Evolutionary conservation across 352 stramenopile genomes (phyloP), one percentile per base, ranked within the genome.

Genomic region (Thalassiosira hispida): DNA sequence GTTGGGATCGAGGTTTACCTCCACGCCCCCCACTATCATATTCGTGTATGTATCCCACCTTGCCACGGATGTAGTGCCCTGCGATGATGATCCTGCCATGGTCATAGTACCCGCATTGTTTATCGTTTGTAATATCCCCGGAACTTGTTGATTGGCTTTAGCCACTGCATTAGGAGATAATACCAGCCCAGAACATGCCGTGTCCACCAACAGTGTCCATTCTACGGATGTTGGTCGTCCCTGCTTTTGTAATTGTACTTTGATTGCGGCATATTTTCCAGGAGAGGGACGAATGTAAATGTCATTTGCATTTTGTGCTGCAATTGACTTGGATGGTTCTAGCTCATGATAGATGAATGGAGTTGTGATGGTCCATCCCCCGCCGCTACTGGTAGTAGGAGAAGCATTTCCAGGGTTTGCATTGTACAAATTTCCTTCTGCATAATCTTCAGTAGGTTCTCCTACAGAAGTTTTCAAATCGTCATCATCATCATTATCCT

Each of bases 121-220:
- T 3, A 49, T 49, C 2, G 42, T 68, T 67, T 59, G 51, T 29
- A 59, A 38, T 33, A 63, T 71, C 0, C 27, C 46, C n/a, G 49
- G 63, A 3, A 83, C 38, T 20, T 67, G 35, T 31, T 64, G 14
- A 23, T 88, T 86, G 20, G 79, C 70, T 20, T 71, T 66, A 23
- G 44, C 18, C 5, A 91, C 70, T 5, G 79, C 67, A 2, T 68
- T 79, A 9, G 87, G 83, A 25, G 77, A 73, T 0, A 92, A 35
- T 2, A 92, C 77, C 16, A 91, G 56, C 9, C 87, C 87, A 27
- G 78, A 86, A 76, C 84, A 91, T 11, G 87, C 87, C 7, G 87
- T 92, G 64, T 92, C 87, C 11, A 92, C 65, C 5, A 92, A 35
- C 12, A 92, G 44, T 49, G 68, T 80, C 11, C 88, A 62, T 29